Evolutionary conservation across 495 filamentous ascomycete species (phyloP), one percentile per base, ranked within the genome.

Genomic region (Tirmania nivea): DNA sequence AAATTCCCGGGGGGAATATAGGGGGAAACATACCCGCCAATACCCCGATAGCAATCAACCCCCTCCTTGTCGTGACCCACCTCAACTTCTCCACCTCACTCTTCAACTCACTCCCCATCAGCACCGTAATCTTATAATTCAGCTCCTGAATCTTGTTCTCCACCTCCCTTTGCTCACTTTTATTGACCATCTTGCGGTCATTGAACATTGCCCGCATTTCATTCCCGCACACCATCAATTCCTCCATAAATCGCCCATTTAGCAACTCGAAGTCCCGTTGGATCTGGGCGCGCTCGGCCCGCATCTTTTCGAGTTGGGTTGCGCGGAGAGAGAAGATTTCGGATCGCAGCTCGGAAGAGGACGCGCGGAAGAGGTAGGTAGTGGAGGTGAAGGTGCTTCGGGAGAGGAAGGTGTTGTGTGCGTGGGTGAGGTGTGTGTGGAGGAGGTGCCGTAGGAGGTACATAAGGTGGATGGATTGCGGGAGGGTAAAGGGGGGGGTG

Each of bases 191-290:
- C 67, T 86, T 86, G 20, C 93, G 77, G 61, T 99, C 90, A 61
- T 95, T 87, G 66, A 96, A 94, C 79, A 94, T 82, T 51, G 85
- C 87, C 63, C 86, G 88, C 42, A 96, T 76, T 37, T 88, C 86
- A 63, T 99, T 89, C 65, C 84, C 89, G 53, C 95, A 69, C 11
- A 72, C 77, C 54, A 77, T 67, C 20, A 85, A 72, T 57, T 95
- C 87, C 62, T 92, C 86, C 47, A 77, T 79, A 55, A 94, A 70
- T 36, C 78, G 70, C 68, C 95, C 88, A 50, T 75, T 81, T 49
- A 96, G 63, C 34, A 93, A 86, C 68, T 99, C 90, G n/a, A 83
- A 78, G 65, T 95, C 89, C 61, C 93, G 86, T 68, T 94, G 85
- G 57, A 96, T 66, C 49, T 86, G 79, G 10, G 81, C 82, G 49